Conservation (phyloP, 202 grass and related monocot species). For the Musa balbisiana region DNA sequence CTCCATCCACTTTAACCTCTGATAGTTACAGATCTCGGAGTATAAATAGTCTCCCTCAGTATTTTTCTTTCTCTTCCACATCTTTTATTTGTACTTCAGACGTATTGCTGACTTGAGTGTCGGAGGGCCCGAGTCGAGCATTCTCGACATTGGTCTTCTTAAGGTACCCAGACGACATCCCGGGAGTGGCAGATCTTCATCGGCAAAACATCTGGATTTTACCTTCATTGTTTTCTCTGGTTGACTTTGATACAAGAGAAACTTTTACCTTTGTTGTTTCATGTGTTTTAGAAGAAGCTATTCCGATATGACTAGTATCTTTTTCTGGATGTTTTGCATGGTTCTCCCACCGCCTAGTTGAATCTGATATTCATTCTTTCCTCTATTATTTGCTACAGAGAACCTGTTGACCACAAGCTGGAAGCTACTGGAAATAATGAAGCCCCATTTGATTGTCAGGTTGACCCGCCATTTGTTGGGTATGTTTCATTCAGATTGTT, state of each 20-base stretch:
- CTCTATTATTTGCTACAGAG: constrained; percentile 29
- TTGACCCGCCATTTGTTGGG: constrained; percentile 85
- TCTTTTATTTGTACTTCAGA: no score
- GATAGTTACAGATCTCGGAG: no score
- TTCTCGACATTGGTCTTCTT: no score
- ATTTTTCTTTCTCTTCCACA: no score
- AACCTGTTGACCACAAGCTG: constrained; percentile 27
- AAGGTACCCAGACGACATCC: no score
- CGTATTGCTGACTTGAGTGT: no score
- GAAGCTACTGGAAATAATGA: constrained; percentile 35
- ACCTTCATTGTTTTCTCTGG: not conserved
- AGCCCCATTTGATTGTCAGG: constrained; percentile 55
- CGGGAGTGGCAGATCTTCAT: no score
- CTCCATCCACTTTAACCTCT: no score
- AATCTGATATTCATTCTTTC: not conserved
- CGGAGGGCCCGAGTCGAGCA: no score
- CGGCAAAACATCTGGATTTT: no score
- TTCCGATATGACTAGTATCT: not conserved
- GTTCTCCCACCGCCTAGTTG: not conserved
- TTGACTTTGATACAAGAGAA: not conserved
- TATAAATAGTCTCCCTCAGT: no score
- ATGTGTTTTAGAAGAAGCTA: not conserved
- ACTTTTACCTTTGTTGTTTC: not conserved
- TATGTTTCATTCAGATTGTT: constrained; percentile 31
- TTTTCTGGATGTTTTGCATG: not conserved